Evolutionary conservation across 257 asterid genomes (phyloP), one percentile per base, ranked within the genome.

Genomic region (Capsicum pubescens): DNA sequence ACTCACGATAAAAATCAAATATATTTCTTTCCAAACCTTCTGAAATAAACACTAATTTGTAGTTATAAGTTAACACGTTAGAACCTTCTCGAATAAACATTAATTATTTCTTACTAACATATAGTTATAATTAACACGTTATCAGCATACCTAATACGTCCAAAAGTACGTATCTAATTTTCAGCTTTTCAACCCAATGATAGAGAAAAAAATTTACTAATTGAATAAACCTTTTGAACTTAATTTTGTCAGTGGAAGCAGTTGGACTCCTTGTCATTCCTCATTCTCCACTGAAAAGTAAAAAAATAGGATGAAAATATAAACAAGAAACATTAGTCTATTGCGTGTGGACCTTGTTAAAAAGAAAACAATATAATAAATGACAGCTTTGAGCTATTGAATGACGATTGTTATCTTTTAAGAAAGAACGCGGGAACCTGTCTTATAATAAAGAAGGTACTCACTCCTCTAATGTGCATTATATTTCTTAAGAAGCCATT

Each of bases 291-390:
- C 0, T 13, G 19, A 3, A 63, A 63, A 66, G 32, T n/a, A 59
- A 61, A 39, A 3, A 63, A 26, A 80, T 1, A 12, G 8, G 57
- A 48, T 17, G 15, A 8, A 59, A 36, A 39, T 4, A 13, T 4
- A 63, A 10, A 4, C 21, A 58, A 44, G 10, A 35, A 35, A 13
- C 14, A 66, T 26, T 10, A 83, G 80, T 68, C 84, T 15, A 72
- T 82, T 70, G 50, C 88, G 87, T 83, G 87, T 87, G 86, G 88
- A 82, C 84, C 84, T 70, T 64, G 78, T 48, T 56, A 69, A 71
- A 84, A 2, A 54, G 42, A 14, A 68, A 71, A 71, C 9, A 39
- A 17, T 32, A 13, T 66, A 61, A 71, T 46, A 46, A 5, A 70
- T n/a, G 80, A 19, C n/a, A 11, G 44, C 1, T 26, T 26, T 26